These are phyloP conservation scores for Amaranthus hypochondriacus DNA, from an alignment of 148 eudicot genomes.

Conservation along the genomic window DNA sequence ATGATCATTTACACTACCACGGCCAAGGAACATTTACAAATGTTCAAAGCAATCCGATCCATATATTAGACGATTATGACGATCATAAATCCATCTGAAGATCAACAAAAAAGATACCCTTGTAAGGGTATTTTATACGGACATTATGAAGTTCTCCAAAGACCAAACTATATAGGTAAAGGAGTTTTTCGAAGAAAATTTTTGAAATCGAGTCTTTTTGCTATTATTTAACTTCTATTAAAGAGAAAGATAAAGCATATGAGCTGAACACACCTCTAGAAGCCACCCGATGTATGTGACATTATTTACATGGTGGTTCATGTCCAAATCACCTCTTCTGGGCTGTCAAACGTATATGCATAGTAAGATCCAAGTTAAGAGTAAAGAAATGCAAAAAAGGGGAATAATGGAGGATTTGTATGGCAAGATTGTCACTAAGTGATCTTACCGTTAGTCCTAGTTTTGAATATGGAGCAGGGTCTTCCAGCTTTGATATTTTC, in stretches of 20 bases:
- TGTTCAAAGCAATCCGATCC: too few species aligned
- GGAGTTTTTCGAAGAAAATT: too few species aligned
- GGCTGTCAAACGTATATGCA: conserved; percentile 49
- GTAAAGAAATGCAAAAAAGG: background rate
- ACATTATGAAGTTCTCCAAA: background rate
- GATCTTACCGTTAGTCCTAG: conserved; percentile 69
- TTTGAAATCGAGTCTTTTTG: too few species aligned
- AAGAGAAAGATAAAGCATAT: background rate
- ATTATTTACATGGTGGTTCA: conserved; percentile 97
- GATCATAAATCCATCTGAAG: too few species aligned
- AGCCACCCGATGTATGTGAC: conserved; percentile 95
- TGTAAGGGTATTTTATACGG: background rate
- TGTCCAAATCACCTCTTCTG: conserved; percentile 92
- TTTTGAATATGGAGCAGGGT: conserved; percentile 59
- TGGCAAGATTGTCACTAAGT: background rate
- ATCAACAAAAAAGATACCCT: too few species aligned
- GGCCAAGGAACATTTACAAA: too few species aligned
- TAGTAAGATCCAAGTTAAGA: conserved; percentile 13
- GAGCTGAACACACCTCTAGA: conserved; percentile 59
- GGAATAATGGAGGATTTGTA: background rate
- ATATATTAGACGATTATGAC: too few species aligned
- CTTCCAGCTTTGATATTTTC: conserved; percentile 85
- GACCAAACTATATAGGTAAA: background rate
- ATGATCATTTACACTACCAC: too few species aligned
- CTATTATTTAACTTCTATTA: too few species aligned